Evolutionary conservation across 1,139 yeast species (phyloP).

Genomic region (Pneumocystis oryctolagi): DNA sequence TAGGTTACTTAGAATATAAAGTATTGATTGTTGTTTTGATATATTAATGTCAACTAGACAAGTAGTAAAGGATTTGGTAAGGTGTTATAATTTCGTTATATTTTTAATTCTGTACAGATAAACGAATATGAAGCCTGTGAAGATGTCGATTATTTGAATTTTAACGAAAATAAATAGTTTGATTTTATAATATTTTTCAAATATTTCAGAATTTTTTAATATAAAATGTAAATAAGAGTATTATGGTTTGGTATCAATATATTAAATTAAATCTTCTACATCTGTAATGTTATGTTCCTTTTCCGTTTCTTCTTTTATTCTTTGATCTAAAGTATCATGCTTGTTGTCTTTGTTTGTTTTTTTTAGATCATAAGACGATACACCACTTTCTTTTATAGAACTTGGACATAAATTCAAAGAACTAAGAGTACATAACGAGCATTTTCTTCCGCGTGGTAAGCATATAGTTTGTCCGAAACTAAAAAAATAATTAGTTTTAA

Average conservation of each 20-base stretch:
- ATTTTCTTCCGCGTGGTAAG: conserved; percentile 52
- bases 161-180: conserved; percentile 14
- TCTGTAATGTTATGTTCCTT: background rate
- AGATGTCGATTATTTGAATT: conserved; percentile 39
- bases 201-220: background rate
- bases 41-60: conserved; percentile 24
- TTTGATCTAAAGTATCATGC: background rate
- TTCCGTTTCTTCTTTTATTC: background rate
- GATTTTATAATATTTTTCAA: background rate
- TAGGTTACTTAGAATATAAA: conserved; percentile 25
- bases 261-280: background rate
- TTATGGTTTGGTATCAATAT: background rate
- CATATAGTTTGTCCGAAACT: conserved; percentile 85
- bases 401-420: conserved; percentile 36
- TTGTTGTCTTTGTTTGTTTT: background rate
- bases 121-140: conserved; percentile 59
- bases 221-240: background rate
- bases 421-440: conserved; percentile 58
- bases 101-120: conserved; percentile 22
- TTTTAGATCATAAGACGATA: background rate
- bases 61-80: background rate
- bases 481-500: background rate
- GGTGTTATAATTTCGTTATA: background rate
- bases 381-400: conserved; percentile 3
- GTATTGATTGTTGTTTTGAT: conserved; percentile 33